phyloP scores from a whole-genome alignment of 306 rosid genomes.

The Sesbania bispinosa region DNA sequence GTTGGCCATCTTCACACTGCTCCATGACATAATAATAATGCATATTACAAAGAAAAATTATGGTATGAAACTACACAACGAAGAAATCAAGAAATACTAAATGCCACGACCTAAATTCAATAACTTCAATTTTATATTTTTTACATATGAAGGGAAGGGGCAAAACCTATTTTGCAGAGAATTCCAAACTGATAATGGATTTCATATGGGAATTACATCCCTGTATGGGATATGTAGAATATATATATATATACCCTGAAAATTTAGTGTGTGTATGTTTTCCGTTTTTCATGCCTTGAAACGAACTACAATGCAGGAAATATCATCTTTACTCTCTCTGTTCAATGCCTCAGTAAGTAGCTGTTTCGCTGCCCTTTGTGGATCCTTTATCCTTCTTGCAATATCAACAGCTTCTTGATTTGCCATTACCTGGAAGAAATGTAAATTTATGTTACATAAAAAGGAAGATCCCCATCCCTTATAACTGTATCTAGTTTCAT shows the following conservation, averaged over 20 bases:
- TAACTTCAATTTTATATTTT: conserved; percentile 32
- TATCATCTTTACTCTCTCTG: conserved; percentile 82
- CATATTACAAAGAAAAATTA: conserved; percentile 44
- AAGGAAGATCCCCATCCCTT: background rate
- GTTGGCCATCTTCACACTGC: conserved; percentile 38
- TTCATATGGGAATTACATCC: too few species aligned
- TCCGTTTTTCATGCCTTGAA: conserved; percentile 52
- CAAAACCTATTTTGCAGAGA: conserved; percentile 34
- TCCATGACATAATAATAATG: conserved; percentile 25
- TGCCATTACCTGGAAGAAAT: conserved; percentile 60
- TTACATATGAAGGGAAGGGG: conserved; percentile 28
- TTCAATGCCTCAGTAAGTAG: conserved; percentile 67
- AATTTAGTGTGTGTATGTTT: background rate
- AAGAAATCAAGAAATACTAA: conserved; percentile 41
- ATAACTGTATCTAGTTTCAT: background rate
- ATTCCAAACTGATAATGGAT: conserved; percentile 26
- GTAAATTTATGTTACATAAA: background rate
- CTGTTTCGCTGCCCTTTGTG: conserved; percentile 70
- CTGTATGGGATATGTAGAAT: conserved; percentile 18
- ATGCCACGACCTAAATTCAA: conserved; percentile 45
- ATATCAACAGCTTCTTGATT: conserved; percentile 88
- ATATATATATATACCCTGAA: conserved; percentile 30
- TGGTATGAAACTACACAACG: conserved; percentile 50
- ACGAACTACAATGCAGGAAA: conserved; percentile 82
- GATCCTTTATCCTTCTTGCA: conserved; percentile 63